Conservation (phyloP, 2,329 filamentous ascomycete genomes). For the Fusarium sp. region DNA sequence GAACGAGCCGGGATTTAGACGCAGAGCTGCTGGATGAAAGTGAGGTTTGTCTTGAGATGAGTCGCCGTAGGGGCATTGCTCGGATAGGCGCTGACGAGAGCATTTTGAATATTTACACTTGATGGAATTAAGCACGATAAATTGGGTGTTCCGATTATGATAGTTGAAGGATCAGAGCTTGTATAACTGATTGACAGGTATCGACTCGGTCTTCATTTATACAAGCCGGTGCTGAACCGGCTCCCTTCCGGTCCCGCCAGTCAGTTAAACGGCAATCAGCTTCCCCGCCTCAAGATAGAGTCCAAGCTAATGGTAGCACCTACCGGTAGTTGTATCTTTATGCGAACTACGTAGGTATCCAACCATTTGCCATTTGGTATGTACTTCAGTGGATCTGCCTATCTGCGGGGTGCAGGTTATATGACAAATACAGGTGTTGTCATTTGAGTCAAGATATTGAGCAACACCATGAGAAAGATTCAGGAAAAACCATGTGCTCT, state of each 20-base stretch:
- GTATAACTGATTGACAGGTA: not conserved
- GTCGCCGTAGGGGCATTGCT: constrained; percentile 18
- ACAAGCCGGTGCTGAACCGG: not conserved
- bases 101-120: constrained; percentile 16
- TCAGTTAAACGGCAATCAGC: constrained; percentile 18
- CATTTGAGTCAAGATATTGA: constrained; percentile 1
- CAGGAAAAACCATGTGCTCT: not conserved
- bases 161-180: not conserved
- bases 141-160: not conserved
- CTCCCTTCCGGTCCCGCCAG: constrained; percentile 12
- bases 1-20: not conserved
- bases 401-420: constrained; percentile 19
- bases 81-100: constrained; percentile 15
- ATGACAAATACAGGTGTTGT: constrained; percentile 23
- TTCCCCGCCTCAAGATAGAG: constrained; percentile 18
- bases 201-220: constrained; percentile 2
- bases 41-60: constrained; percentile 14
- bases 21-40: constrained; percentile 27
- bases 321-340: not conserved
- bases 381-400: constrained; percentile 10
- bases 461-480: not conserved
- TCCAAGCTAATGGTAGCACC: constrained; percentile 7
- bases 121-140: not conserved
- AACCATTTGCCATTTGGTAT: constrained; percentile 14
- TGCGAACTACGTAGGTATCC: constrained; percentile 5